These are phyloP conservation scores for Suhomyces panamericanus DNA, from an alignment of 1,139 yeast genomes.

Conservation along the genomic window DNA sequence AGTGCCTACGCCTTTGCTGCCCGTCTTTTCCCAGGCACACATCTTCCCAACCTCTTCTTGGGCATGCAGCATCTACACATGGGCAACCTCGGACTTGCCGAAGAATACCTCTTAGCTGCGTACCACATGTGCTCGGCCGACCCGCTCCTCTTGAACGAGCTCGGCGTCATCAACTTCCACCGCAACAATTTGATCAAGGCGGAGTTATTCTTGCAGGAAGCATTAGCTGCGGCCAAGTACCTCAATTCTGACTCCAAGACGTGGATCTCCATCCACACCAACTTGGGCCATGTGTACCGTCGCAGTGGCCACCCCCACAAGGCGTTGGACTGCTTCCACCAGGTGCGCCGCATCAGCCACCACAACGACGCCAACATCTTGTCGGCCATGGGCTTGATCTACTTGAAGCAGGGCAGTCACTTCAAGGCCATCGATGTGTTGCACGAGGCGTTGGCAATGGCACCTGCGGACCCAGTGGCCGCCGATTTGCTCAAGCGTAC, in stretches of 20 bases:
- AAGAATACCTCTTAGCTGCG: conserved; percentile 79
- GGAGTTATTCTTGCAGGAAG: conserved; percentile 69
- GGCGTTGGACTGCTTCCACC: conserved; percentile 74
- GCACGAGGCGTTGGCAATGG: conserved; percentile 78
- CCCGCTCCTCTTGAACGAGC: conserved; percentile 84
- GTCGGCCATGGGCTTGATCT: conserved; percentile 81
- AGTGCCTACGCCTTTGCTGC: conserved; percentile 97
- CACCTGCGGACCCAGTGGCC: conserved; percentile 84
- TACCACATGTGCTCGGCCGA: conserved; percentile 79
- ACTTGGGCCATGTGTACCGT: conserved; percentile 89
- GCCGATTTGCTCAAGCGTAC: conserved; percentile 80
- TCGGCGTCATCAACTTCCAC: conserved; percentile 88
- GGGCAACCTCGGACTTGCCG: conserved; percentile 79
- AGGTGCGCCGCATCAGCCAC: conserved; percentile 68
- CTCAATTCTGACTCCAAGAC: conserved; percentile 79
- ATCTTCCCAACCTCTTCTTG: conserved; percentile 81
- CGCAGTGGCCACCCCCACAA: conserved; percentile 60
- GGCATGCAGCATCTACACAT: conserved; percentile 97
- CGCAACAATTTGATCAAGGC: conserved; percentile 68
- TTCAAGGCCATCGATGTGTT: conserved; percentile 71
- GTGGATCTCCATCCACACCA: conserved; percentile 84
- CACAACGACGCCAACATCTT: conserved; percentile 70
- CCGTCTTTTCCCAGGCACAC: conserved; percentile 90
- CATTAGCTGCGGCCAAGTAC: conserved; percentile 66
- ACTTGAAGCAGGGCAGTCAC: conserved; percentile 66